Evolutionary conservation across 1,284 basidiomycete genomes (phyloP).

Genomic region (Ceratobasidium theobromae): DNA sequence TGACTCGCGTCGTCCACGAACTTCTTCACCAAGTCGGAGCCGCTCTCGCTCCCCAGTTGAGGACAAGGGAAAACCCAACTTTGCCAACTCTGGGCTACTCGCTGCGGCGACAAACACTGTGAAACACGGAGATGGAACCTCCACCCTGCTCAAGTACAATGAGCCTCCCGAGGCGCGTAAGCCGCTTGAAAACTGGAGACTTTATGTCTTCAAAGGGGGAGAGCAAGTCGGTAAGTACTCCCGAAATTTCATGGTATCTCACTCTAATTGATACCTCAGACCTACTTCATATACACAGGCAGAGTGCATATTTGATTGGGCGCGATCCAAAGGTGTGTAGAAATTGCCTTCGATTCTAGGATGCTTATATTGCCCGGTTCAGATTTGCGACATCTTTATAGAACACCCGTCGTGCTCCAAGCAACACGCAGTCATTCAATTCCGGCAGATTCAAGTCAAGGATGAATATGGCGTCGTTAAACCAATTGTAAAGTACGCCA

Average conservation of each 20-base stretch:
- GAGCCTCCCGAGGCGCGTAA: conserved; percentile 98
- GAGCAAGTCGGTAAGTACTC: conserved; percentile 81
- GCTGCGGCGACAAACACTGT: conserved; percentile 94
- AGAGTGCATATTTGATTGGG: conserved; percentile 93
- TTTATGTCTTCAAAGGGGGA: conserved; percentile 96
- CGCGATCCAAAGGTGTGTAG: conserved; percentile 73
- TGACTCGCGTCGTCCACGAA: conserved; percentile 14
- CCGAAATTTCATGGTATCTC: neutral
- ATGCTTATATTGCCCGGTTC: conserved; percentile 32
- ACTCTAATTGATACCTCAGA: conserved; percentile 51
- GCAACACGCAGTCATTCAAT: conserved; percentile 97
- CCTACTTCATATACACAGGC: conserved; percentile 84
- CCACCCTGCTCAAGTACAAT: conserved; percentile 94
- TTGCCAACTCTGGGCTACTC: conserved; percentile 82
- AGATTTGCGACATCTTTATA: conserved; percentile 80
- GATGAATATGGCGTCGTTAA: conserved; percentile 86
- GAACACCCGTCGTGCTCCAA: conserved; percentile 98
- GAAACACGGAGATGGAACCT: conserved; percentile 68
- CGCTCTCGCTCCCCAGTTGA: conserved; percentile 45
- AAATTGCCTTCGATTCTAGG: neutral
- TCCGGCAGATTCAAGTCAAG: conserved; percentile 80
- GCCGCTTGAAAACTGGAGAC: conserved; percentile 83
- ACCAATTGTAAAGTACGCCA: conserved; percentile 72
- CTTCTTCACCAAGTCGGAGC: conserved; percentile 24
- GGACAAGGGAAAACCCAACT: conserved; percentile 82